Evolutionary conservation across 176 grass and related monocot species (phyloP), one percentile per base, ranked within the genome.

Genomic region (Tuctoria greenei): DNA sequence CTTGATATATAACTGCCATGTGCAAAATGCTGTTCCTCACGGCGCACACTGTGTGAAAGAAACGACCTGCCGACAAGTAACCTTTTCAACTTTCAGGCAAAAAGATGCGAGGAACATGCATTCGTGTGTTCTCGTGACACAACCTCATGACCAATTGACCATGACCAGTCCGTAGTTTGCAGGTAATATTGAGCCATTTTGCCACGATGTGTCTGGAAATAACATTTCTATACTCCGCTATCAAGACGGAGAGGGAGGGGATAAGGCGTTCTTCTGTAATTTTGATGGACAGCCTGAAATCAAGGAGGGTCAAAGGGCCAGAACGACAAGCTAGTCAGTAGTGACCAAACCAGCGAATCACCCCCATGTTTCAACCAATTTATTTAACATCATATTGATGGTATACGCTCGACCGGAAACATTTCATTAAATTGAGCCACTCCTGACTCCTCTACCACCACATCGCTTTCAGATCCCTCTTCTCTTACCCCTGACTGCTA

Each of bases 241-340:
- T 57, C 67, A 74, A 71, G 1, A 60, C 14, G 52, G 20, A 59
- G 23, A 61, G 4, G 31, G 12, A 61, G 59, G 8, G 27, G 26
- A 34, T 3, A 67, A 64, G 25, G 8, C 38, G 15, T 35, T 83
- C 80, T 83, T 67, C 43, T 27, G 69, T 79, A 79, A 74, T 34
- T 64, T 26, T 20, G 24, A 47, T 6, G 72, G 67, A 44, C 35
- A 73, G 52, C 81, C 81, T 56, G 86, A 84, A 88, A 80, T 84
- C 28, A 75, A 58, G 76, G 81, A 64, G 12, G 63, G 81, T 84
- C 80, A 84, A 88, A 88, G 79, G 0, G 62, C 65, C 77, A 63
- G 42, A 31, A 78, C 14, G 25, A 67, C 61, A 54, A 61, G 64
- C 21, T 57, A 68, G n/a, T n/a, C n/a, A n/a, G n/a, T n/a, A n/a